Base-by-base conservation (phyloP, 805 yeast species). In the Starmerella etchellsii region DNA sequence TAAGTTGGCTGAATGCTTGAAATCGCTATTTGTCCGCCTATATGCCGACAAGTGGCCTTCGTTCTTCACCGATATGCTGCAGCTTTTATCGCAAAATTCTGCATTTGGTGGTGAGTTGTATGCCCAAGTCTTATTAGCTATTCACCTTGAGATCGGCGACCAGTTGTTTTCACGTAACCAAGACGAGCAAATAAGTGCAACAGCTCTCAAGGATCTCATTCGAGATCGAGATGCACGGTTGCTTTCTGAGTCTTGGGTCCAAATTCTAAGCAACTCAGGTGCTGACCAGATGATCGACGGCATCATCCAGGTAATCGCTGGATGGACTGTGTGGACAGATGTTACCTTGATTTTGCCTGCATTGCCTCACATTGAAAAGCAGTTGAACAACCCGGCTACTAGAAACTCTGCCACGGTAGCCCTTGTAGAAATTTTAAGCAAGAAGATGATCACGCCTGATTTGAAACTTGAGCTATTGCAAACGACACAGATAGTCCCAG, bases 131-230 rank as follows among this genome's bases (percentile, higher is more conserved):
- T 64, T 85, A 44, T 60, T 76, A 32, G 73, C 80, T 24, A 74
- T 91, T 45, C 96, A 91, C 58, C 77, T 78, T 23, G 95, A 87
- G 61, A 84, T 91, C 51, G 98, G 94, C 26, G 98, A 91, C 58
- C 91, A 81, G 56, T 70, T 87, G 50, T 80, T 85, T 48, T 63
- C 76, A 25, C 73, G 94, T 52, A 73, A 79, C 16, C 46, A 55
- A 10, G 74, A 74, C 49, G 72, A 71, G 20, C 59, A 69, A 14
- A 77, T 76, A 34, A 72, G 82, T 53, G 82, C 81, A 58, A 78
- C 71, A 50, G 61, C 65, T 33, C 66, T 91, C 46, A 91, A 91
- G 56, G 99, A 91, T 60, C 67, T 73, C 21, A 78, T 91, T 50
- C 71, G 99, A 59, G 67, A 68, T 11, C 69, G 74, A 37, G 96